Percentiles rank a stretch among this genome's conserved stretches.
Evolutionary conservation across 768 basidiomycete genomes (phyloP).

Genomic region (Boletus subcaerulescens): DNA sequence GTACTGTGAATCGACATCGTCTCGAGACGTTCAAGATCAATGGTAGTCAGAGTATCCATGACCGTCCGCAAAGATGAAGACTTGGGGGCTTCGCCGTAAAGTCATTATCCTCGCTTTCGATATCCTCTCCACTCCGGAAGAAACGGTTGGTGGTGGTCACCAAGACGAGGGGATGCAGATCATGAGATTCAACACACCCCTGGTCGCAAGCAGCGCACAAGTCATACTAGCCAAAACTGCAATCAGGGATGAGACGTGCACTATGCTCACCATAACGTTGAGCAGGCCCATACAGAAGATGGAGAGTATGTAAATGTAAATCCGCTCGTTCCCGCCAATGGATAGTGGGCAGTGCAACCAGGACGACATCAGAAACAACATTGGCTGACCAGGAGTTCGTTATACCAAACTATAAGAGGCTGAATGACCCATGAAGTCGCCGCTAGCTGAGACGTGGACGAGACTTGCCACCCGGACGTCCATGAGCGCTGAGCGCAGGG

Average conservation of each 20-base stretch:
- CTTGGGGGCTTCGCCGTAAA: background rate
- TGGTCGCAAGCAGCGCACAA: background rate
- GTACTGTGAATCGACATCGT: background rate
- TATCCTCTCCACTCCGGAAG: slow-evolving; percentile 3
- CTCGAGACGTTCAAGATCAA: slow-evolving; percentile 7
- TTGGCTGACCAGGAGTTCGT: slow-evolving; percentile 5
- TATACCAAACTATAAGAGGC: background rate
- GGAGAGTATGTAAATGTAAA: slow-evolving; percentile 7
- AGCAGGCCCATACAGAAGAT: slow-evolving; percentile 14
- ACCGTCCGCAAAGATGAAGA: background rate
- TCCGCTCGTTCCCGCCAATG: slow-evolving; percentile 4
- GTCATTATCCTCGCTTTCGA: background rate
- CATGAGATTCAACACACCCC: slow-evolving; percentile 16
- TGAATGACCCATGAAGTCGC: slow-evolving; percentile 2
- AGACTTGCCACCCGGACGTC: no score
- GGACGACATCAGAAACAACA: slow-evolving; percentile 6
- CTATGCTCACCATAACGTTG: slow-evolving; percentile 5
- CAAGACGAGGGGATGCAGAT: slow-evolving; percentile 15
- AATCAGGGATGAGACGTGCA: slow-evolving; percentile 15
- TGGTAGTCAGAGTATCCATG: slow-evolving; percentile 5
- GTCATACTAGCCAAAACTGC: slow-evolving; percentile 9
- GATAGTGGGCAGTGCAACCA: slow-evolving; percentile 10
- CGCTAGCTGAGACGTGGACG: no score
- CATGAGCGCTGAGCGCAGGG: no score
- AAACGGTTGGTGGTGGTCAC: slow-evolving; percentile 12